Base-by-base conservation (phyloP, 257 asterid species). In the Coffea canephora region DNA sequence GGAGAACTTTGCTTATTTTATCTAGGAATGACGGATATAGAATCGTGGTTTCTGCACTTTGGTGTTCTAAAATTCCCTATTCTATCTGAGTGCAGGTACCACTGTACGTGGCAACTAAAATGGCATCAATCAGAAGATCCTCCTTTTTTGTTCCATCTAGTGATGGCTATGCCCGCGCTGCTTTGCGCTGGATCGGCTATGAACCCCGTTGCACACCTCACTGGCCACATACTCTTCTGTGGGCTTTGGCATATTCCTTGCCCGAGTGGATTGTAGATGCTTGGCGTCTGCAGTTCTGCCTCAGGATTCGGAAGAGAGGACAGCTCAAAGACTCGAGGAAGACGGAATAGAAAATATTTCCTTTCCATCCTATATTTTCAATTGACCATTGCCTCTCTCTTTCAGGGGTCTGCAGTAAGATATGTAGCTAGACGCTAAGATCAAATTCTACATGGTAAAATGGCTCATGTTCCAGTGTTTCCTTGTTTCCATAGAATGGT, bases 191-290 rank as follows among this genome's bases (percentile, higher is more conserved):
- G 94, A 84, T 96, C 43, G 99, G 98, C 41, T 90, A 96, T 59
- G 98, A 94, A 48, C 98, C 99, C 3, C 94, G 97, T 7, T 92
- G 96, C 93, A 91, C 99, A 0, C 98, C 99, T 13, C 92, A 96
- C 85, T 96, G 99, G 99, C 99, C 99, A 0, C 99, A 95, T 81
- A 73, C 97, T 8, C 83, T 95, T 75, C 79, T 93, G 69, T 95
- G 99, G 99, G 94, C 89, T 57, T 8, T 93, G 84, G 71, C 83
- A 16, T 59, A 54, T 46, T 89, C 87, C 2, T 59, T 93, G 80
- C 98, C 98, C 0, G 98, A 94, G 78, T 90, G 85, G 0, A 70
- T 76, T 19, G 79, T 96, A 3, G 98, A 96, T 78, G 90, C 94
- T 9, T 96, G 98, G 98, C 97, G 97, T 39, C 85, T 92, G 77